Evolutionary conservation across 768 basidiomycete genomes (phyloP).

Genomic region (Leucogyrophana mollusca): DNA sequence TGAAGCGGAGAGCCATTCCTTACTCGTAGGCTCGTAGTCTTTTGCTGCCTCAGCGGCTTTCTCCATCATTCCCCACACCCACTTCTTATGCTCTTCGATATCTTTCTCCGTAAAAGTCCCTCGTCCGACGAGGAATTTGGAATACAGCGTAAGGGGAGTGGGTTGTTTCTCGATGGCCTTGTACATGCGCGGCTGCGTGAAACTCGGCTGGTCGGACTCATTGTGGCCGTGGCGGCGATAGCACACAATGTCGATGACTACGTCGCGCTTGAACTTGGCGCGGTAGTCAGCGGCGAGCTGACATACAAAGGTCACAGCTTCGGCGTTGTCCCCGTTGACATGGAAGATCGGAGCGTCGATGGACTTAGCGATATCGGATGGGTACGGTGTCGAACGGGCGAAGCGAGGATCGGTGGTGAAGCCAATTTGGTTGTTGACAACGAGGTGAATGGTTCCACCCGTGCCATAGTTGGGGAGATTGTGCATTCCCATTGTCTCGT

Average conservation of each 20-base stretch:
- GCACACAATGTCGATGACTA: slow-evolving; percentile 94
- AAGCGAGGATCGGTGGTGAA: slow-evolving; percentile 96
- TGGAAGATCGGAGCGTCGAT: slow-evolving; percentile 97
- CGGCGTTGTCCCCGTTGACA: slow-evolving; percentile 94
- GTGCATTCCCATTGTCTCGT: slow-evolving; percentile 95
- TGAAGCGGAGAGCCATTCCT: slow-evolving; percentile 91
- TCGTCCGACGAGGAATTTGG: slow-evolving; percentile 79
- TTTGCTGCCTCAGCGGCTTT: slow-evolving; percentile 83
- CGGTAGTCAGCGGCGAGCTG: slow-evolving; percentile 93
- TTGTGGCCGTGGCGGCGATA: slow-evolving; percentile 98
- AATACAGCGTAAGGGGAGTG: slow-evolving; percentile 82
- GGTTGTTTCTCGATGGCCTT: slow-evolving; percentile 89
- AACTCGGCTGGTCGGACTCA: slow-evolving; percentile 93
- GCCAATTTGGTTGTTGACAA: slow-evolving; percentile 96
- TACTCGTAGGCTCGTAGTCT: slow-evolving; percentile 86
- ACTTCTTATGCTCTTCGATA: slow-evolving; percentile 92
- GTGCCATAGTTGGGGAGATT: slow-evolving; percentile 89
- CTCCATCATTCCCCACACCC: slow-evolving; percentile 97
- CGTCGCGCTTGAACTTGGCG: slow-evolving; percentile 94
- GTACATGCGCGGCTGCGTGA: slow-evolving; percentile 97
- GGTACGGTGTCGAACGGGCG: slow-evolving; percentile 91
- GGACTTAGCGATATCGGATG: slow-evolving; percentile 91
- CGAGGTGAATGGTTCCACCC: slow-evolving; percentile 93
- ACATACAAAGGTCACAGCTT: slow-evolving; percentile 94
- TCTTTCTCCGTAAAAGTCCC: slow-evolving; percentile 91